Base-by-base conservation (phyloP, 495 filamentous ascomycete species). In the Hypoxylon fuscum region DNA sequence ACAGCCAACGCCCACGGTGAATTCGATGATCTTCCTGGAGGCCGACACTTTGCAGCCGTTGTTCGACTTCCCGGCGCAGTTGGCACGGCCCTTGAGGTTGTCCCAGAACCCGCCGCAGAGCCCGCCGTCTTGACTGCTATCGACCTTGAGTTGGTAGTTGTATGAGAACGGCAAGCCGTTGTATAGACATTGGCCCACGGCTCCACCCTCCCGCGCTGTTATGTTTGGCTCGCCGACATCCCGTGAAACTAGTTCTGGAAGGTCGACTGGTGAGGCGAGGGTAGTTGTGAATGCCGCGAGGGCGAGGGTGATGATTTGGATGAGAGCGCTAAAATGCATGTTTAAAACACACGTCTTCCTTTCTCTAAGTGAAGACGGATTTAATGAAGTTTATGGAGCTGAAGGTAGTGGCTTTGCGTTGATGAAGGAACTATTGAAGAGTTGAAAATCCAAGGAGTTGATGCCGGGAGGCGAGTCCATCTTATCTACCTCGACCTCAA, bases 11-110 rank as follows among this genome's bases (percentile, higher is more conserved):
- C 2, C 2, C 7, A 34, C 25, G 25, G n/a, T 17, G 25, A 49
- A 49, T 6, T 9, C 9, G 23, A 34, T 34, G 10, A 20, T 14
- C 25, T 49, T 49, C 2, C 2, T 32, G 25, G 2, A 15, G 20
- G 23, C 46, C 1, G 3, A 3, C 6, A 32, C 25, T 2, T 2
- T 12, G 46, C 25, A 49, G 1, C 2, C n/a, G 4, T 14, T 12
- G 44, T 31, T 31, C 9, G 44, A 27, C 17, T 27, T 21, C 17
- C 44, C 44, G 44, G 22, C 46, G 14, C 46, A 49, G 46, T 49
- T 34, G 25, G 46, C 46, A 9, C 32, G 46, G 46, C 46, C 46
- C 46, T 49, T 49, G n/a, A 49, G 25, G 46, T 49, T 49, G 25
- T 49, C 46, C 25, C 32, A 32, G 46, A 49, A 20, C n/a, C 46